These are phyloP conservation scores for Aspergillus nomiae DNA, from an alignment of 2,329 filamentous ascomycete species.

Conservation along the genomic window DNA sequence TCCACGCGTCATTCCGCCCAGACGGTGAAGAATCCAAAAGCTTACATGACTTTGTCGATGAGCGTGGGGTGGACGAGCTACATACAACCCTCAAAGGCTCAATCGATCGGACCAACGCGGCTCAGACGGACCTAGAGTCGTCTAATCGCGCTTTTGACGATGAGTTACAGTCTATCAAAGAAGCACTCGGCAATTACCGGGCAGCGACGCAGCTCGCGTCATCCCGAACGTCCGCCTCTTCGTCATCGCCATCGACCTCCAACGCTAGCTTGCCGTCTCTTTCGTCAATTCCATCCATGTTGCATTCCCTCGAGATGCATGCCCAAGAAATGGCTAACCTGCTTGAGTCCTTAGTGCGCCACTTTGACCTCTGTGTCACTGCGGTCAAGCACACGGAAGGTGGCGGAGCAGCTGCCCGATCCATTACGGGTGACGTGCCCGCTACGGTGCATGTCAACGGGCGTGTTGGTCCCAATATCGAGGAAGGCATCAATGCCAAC, in stretches of 20 bases:
- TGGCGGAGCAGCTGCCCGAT: slow-evolving; percentile 68
- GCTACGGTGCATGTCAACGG: slow-evolving; percentile 50
- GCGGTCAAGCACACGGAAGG: slow-evolving; percentile 89
- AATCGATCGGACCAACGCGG: slow-evolving; percentile 61
- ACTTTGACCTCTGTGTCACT: slow-evolving; percentile 92
- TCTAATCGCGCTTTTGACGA: slow-evolving; percentile 70
- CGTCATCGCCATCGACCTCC: slow-evolving; percentile 35
- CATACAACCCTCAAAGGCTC: slow-evolving; percentile 58
- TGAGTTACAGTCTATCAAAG: slow-evolving; percentile 68
- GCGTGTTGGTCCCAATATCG: slow-evolving; percentile 32
- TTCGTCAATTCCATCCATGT: slow-evolving; percentile 53
- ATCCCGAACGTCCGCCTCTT: slow-evolving; percentile 38
- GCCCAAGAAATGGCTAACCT: slow-evolving; percentile 81
- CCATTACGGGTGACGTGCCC: slow-evolving; percentile 64
- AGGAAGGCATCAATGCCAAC: slow-evolving; percentile 34
- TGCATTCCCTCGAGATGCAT: slow-evolving; percentile 68
- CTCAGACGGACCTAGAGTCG: slow-evolving; percentile 59
- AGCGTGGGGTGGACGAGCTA: slow-evolving; percentile 60
- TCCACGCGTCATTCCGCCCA: slow-evolving; percentile 59
- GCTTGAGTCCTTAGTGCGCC: slow-evolving; percentile 76
- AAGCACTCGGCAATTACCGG: slow-evolving; percentile 52
- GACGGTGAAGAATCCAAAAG: slow-evolving; percentile 53
- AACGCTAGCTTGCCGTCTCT: slow-evolving; percentile 37
- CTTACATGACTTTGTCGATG: slow-evolving; percentile 69
- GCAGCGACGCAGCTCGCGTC: slow-evolving; percentile 41